Evolutionary conservation across 768 basidiomycete genomes (phyloP).

Genomic region (Podaxis carcinomalis): DNA sequence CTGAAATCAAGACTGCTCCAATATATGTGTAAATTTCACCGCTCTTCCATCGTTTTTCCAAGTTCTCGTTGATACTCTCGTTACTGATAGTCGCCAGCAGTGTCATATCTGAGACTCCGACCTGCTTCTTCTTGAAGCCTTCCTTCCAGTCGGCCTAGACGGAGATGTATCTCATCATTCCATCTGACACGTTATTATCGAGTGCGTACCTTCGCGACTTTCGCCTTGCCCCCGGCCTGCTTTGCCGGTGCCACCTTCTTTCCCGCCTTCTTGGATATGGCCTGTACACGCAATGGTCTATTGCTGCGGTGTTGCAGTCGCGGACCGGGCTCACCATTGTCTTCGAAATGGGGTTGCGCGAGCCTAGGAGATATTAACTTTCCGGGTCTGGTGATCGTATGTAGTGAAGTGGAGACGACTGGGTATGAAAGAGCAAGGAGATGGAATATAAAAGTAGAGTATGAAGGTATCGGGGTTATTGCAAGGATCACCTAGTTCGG

Average conservation of each 20-base stretch:
- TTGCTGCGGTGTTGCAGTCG: background rate
- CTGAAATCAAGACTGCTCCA: constrained; percentile 97
- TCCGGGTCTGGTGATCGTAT: background rate
- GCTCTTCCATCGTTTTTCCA: constrained; percentile 93
- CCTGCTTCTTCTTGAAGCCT: constrained; percentile 99
- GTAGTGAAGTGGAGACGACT: background rate
- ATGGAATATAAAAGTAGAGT: background rate
- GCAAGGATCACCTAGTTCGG: background rate
- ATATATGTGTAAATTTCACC: constrained; percentile 99
- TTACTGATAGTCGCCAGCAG: constrained; percentile 95
- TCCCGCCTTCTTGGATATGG: constrained; percentile 85
- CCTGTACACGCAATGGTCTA: constrained; percentile 37
- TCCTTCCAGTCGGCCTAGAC: constrained; percentile 97
- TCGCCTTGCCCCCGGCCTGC: constrained; percentile 52
- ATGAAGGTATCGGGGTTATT: background rate
- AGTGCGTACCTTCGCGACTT: constrained; percentile 69
- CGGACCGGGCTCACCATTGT: constrained; percentile 17
- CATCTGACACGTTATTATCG: background rate
- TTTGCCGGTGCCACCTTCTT: constrained; percentile 73
- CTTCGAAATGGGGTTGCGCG: background rate
- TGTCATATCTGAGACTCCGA: constrained; percentile 99
- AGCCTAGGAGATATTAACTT: background rate
- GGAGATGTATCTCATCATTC: constrained; percentile 12
- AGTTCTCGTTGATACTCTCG: constrained; percentile 95
- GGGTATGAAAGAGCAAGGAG: background rate